These are phyloP conservation scores for Eragrostis tef DNA, from an alignment of 202 grass and related monocot genomes.

Conservation along the genomic window DNA sequence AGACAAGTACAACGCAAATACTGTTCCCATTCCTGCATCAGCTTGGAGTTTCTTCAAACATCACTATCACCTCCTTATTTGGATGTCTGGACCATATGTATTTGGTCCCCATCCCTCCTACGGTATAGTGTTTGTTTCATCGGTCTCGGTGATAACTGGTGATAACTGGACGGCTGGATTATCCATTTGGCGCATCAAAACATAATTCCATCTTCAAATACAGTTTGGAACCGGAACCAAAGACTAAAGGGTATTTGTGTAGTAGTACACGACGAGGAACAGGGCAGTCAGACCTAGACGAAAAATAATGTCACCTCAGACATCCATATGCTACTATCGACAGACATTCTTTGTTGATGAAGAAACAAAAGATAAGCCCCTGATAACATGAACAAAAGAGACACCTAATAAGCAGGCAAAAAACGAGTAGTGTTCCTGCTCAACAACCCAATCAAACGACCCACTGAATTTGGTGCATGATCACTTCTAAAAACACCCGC, in stretches of 20 bases:
- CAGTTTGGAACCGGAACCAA: not conserved
- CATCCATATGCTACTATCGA: not conserved
- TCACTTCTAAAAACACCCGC: conserved; percentile 46
- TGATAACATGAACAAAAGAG: not conserved
- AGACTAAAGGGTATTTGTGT: not conserved
- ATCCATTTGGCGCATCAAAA: not conserved
- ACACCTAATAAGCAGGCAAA: conserved; percentile 21
- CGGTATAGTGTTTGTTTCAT: not conserved
- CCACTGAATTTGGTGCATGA: conserved; percentile 31
- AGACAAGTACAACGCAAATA: not conserved
- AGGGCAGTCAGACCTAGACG: not conserved
- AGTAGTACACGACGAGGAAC: not conserved
- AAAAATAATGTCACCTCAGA: not conserved
- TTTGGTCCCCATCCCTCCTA: not conserved
- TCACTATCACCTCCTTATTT: not conserved
- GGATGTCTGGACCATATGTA: not conserved
- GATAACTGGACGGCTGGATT: not conserved
- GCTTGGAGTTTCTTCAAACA: not conserved
- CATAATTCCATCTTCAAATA: not conserved
- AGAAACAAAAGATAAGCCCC: not conserved
- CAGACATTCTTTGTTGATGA: conserved; percentile 14
- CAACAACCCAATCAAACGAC: conserved; percentile 29
- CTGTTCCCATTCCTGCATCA: not conserved
- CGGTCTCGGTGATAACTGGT: not conserved
- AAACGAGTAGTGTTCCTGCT: conserved; percentile 11